Conservation (phyloP, 1,284 basidiomycete species). For the Somion occarium region DNA sequence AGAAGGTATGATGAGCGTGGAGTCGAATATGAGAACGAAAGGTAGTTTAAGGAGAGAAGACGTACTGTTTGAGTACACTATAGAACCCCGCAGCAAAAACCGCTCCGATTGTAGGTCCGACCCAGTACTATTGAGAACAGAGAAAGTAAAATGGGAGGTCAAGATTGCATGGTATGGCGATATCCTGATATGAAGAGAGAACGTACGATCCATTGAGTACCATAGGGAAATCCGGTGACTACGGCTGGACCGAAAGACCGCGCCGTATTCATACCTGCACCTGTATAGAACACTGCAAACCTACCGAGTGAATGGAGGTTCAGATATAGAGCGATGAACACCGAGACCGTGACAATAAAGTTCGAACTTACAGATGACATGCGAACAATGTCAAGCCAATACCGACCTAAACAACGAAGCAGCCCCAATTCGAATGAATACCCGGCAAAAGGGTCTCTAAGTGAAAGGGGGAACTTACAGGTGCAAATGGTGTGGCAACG, state of each 20-base stretch:
- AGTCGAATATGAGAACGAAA: slow-evolving; percentile 2
- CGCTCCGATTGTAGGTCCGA: slow-evolving; percentile 58
- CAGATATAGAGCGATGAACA: too few relatives aligned
- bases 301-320: too few relatives aligned
- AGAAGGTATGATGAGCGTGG: too few relatives aligned
- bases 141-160: too few relatives aligned
- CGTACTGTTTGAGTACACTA: slow-evolving; percentile 51
- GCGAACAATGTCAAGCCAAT: slow-evolving; percentile 69
- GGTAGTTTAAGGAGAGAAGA: too few relatives aligned
- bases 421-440: too few relatives aligned
- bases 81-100: slow-evolving; percentile 57
- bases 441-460: too few relatives aligned
- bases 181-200: too few relatives aligned
- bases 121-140: slow-evolving; percentile 46
- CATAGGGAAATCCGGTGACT: slow-evolving; percentile 50
- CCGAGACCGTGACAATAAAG: neutral
- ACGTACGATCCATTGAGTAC: slow-evolving; percentile 60
- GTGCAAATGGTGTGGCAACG: slow-evolving; percentile 66
- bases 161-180: too few relatives aligned
- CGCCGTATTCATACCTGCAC: slow-evolving; percentile 66
- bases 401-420: slow-evolving; percentile 56
- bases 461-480: slow-evolving; percentile 37
- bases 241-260: slow-evolving; percentile 74
- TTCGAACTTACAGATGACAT: slow-evolving; percentile 57
- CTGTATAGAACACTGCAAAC: slow-evolving; percentile 49